Percentiles rank a stretch among this genome's conserved stretches.
Evolutionary conservation across 225 moss, liverwort and hornwort species (phyloP).

Genomic region (Physcomitrellopsis africana): DNA sequence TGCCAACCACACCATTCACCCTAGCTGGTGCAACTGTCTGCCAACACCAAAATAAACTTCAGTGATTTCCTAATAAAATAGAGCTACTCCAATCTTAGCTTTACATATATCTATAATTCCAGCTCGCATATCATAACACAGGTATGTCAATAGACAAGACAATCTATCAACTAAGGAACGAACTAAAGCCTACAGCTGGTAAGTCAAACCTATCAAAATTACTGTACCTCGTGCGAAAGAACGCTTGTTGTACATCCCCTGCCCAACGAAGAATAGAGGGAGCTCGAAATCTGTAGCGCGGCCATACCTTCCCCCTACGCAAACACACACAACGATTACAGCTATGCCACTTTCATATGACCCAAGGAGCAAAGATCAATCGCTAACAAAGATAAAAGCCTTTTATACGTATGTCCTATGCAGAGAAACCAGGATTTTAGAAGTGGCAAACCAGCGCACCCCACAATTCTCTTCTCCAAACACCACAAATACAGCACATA

Average conservation of each 20-base stretch:
- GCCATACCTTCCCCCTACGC: constrained; percentile 40
- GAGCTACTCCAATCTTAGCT: not conserved
- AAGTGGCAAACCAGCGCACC: no score
- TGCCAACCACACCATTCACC: constrained; percentile 33
- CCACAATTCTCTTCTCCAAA: no score
- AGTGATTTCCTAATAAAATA: not conserved
- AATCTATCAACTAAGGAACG: not conserved
- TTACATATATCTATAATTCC: not conserved
- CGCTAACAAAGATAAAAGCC: not conserved
- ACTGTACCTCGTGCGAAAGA: constrained; percentile 39
- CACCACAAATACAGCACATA: no score
- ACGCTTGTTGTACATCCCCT: constrained; percentile 35
- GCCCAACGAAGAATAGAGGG: constrained; percentile 45
- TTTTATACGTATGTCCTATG: not conserved
- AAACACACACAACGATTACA: not conserved
- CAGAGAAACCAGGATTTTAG: no score
- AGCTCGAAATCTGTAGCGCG: constrained; percentile 46
- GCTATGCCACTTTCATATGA: not conserved
- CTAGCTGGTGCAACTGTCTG: constrained; percentile 38
- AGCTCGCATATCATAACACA: not conserved
- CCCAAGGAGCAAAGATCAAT: not conserved
- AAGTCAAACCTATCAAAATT: no score
- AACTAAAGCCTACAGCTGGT: no score
- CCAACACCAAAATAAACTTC: not conserved
- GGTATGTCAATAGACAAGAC: not conserved